Evolutionary conservation across 495 filamentous ascomycete genomes (phyloP).

Genomic region (Talaromyces trachyspermus): DNA sequence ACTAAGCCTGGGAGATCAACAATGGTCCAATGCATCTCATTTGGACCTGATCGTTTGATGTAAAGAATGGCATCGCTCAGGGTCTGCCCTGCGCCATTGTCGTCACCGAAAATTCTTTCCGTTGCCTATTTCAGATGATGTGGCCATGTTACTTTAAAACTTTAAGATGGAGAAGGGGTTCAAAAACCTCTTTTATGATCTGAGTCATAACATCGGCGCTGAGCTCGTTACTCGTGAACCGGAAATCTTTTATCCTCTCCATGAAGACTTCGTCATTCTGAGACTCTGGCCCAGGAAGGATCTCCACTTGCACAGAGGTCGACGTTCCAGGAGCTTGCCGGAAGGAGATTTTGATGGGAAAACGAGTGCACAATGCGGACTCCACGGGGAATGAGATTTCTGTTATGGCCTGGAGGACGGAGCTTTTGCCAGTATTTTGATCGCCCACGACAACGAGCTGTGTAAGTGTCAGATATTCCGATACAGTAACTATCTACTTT

Average conservation of each 20-base stretch:
- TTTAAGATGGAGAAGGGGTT: neutral
- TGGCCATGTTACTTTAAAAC: neutral
- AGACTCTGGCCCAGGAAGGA: neutral
- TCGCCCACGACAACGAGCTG: constrained; percentile 60
- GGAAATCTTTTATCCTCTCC: constrained; percentile 1
- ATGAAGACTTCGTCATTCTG: constrained; percentile 3
- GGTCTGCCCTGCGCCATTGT: neutral
- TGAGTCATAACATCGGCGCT: neutral
- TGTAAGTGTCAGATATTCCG: constrained; percentile 43
- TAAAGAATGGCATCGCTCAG: constrained; percentile 3
- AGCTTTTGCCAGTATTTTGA: constrained; percentile 62
- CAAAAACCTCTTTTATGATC: neutral
- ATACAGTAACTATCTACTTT: too few species aligned
- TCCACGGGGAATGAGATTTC: constrained; percentile 56
- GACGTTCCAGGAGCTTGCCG: neutral
- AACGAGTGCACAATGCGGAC: constrained; percentile 54
- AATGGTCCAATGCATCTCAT: constrained; percentile 6
- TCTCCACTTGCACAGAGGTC: neutral
- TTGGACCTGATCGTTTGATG: constrained; percentile 3
- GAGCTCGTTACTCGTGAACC: neutral
- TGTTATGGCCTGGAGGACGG: constrained; percentile 58
- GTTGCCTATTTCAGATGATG: neutral
- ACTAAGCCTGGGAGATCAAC: constrained; percentile 5
- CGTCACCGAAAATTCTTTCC: constrained; percentile 1
- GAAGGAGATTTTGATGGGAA: constrained; percentile 44